Percentiles rank a stretch among this genome's conserved stretches.
Conservation (phyloP, 2,329 filamentous ascomycete species). For the Camillea tinctor region DNA sequence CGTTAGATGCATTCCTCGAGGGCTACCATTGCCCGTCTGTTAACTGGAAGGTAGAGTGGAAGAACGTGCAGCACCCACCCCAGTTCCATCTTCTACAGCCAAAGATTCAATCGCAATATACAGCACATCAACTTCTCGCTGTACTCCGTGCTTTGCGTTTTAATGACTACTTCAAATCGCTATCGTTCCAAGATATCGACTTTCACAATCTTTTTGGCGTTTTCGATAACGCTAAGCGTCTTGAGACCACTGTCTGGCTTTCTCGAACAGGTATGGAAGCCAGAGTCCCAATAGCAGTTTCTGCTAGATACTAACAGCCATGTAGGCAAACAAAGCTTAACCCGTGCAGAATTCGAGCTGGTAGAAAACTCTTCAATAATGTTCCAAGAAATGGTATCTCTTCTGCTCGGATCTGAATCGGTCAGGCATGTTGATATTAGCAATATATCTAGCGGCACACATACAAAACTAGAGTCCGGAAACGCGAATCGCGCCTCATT, state of each 20-base stretch:
- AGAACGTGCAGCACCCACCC: conserved; percentile 43
- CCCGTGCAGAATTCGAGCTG: conserved; percentile 46
- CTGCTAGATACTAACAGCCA: conserved; percentile 20
- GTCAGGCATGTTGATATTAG: conserved; percentile 54
- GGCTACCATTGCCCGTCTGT: conserved; percentile 51
- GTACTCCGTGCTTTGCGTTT: conserved; percentile 56
- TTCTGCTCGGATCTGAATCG: conserved; percentile 55
- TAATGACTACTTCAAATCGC: conserved; percentile 58
- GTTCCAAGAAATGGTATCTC: conserved; percentile 55
- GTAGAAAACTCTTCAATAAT: conserved; percentile 50
- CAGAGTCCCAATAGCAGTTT: not conserved
- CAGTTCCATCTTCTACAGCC: conserved; percentile 53
- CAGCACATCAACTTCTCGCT: conserved; percentile 52
- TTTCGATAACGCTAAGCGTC: conserved; percentile 44
- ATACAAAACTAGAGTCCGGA: conserved; percentile 19
- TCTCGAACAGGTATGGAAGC: conserved; percentile 48
- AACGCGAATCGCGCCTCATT: conserved; percentile 5
- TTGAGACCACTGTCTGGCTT: conserved; percentile 49
- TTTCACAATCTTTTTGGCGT: conserved; percentile 41
- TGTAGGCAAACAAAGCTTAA: conserved; percentile 40
- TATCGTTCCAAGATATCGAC: conserved; percentile 55
- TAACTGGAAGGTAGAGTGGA: conserved; percentile 52
- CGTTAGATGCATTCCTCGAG: conserved; percentile 54
- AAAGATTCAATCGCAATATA: conserved; percentile 40
- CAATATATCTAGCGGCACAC: conserved; percentile 36